Conservation (phyloP, 1,139 yeast species). For the Taphrina communis region DNA sequence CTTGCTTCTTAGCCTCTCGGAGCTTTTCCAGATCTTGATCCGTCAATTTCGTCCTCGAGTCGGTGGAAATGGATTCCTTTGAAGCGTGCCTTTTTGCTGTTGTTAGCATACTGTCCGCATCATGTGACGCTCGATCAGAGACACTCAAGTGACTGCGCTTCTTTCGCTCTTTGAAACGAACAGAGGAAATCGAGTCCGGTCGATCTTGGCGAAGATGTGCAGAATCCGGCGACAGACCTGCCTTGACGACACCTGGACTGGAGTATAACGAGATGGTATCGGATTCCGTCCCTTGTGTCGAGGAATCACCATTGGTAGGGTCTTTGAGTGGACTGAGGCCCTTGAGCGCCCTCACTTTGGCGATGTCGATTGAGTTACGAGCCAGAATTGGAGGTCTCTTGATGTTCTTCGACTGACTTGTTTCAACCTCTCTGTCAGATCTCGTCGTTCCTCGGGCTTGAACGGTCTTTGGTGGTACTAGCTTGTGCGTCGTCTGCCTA, state of each 20-base stretch:
- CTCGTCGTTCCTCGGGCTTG: not conserved
- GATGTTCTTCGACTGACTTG: not conserved
- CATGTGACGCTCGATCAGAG: not conserved
- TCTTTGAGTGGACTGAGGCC: not conserved
- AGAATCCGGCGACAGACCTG: not conserved
- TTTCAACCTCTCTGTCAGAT: not conserved
- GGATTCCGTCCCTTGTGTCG: not conserved
- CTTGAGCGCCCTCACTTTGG: slow-evolving; percentile 22
- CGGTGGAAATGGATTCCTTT: not conserved
- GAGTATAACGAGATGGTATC: slow-evolving; percentile 10
- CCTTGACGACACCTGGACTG: slow-evolving; percentile 5
- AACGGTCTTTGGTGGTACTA: not conserved
- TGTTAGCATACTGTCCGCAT: not conserved
- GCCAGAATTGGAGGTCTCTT: slow-evolving; percentile 21
- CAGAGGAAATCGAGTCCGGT: slow-evolving; percentile 3
- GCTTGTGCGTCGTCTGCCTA: not conserved
- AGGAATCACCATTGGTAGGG: not conserved
- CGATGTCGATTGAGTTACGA: slow-evolving; percentile 37
- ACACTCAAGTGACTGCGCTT: not conserved
- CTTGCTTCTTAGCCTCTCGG: not conserved
- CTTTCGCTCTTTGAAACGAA: slow-evolving; percentile 27
- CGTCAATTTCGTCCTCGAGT: not conserved
- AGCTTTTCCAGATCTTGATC: not conserved
- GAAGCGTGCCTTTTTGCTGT: not conserved
- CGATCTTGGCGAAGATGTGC: not conserved